phyloP scores from a whole-genome alignment of 2,329 filamentous ascomycete genomes.

The Cytospora mali region DNA sequence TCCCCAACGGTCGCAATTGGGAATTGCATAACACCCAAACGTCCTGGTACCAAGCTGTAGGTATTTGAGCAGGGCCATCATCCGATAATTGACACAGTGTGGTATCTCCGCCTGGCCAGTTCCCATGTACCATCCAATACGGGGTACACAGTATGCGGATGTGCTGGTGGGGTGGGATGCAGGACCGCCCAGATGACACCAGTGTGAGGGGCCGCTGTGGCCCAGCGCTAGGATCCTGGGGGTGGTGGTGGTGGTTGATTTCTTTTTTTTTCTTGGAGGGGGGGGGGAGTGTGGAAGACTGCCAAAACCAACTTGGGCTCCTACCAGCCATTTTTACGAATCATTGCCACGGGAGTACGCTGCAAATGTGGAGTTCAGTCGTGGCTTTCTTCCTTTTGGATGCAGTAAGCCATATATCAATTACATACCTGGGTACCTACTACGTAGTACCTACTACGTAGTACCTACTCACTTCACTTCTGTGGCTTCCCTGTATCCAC shows the following conservation, averaged over 20 bases:
- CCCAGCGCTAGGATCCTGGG: conserved; percentile 18
- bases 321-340: no score
- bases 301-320: not conserved
- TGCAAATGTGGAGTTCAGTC: not conserved
- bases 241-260: no score
- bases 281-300: no score
- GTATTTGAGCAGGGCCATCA: no score
- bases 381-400: not conserved
- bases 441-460: not conserved
- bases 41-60: not conserved
- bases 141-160: conserved; percentile 12
- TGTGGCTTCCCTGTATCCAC: not conserved
- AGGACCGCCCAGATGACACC: not conserved
- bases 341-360: not conserved
- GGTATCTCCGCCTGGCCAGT: conserved; percentile 1
- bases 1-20: not conserved
- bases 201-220: not conserved
- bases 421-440: not conserved
- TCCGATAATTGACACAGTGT: conserved; percentile 17
- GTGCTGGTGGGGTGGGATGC: conserved; percentile 10
- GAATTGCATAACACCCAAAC: not conserved
- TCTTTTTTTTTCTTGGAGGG: conserved; percentile 1
- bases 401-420: not conserved
- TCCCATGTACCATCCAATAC: conserved; percentile 5
- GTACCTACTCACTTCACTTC: not conserved